Evolutionary conservation across 164 flowering plant genomes (phyloP), one percentile per base, ranked within the genome.

Genomic region (Magnolia officinalis): DNA sequence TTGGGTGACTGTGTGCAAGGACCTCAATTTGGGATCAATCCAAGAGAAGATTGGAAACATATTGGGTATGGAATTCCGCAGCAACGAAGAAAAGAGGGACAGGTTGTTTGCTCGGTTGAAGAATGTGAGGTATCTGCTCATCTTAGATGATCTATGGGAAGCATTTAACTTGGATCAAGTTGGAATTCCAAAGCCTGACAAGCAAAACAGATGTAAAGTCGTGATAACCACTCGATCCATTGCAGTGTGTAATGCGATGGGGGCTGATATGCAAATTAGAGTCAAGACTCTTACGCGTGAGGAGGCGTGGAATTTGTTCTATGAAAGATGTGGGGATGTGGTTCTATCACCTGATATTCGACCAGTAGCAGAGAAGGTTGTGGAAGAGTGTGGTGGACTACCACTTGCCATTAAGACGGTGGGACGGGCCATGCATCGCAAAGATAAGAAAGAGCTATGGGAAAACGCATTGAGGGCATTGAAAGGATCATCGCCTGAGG

Each of bases 331-430:
- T 55, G 75, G 75, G 7, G 21, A 61, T 6, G 65, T 29, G 10
- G 75, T 72, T 2, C 5, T 14, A 13, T 14, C 2, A 8, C 45
- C 64, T 23, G n/a, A 55, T 5, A 72, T 72, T 18, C 45, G 14
- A 55, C 8, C n/a, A 1, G 1, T 55, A 13, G 75, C 75, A 4
- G 45, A 72, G 21, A 49, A 24, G 4, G 71, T 75, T 2, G 63
- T 10, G 31, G 50, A 67, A 19, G 23, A 65, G 18, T 66, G 77
- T 11, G 59, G 58, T 51, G 77, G 77, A 21, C 70, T 74, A 14
- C 76, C 70, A 7, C 70, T 74, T 64, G 76, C 76, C 31, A 63
- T 65, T 16, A 24, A 45, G 50, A 67, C 21, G 20, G 23, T 75
- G 67, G 77, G 50, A n/a, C 7, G 45, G 21, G 71, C 77, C 16